These are phyloP conservation scores for Vaccinium corymbosum DNA, from an alignment of 148 eudicot genomes.

Conservation along the genomic window DNA sequence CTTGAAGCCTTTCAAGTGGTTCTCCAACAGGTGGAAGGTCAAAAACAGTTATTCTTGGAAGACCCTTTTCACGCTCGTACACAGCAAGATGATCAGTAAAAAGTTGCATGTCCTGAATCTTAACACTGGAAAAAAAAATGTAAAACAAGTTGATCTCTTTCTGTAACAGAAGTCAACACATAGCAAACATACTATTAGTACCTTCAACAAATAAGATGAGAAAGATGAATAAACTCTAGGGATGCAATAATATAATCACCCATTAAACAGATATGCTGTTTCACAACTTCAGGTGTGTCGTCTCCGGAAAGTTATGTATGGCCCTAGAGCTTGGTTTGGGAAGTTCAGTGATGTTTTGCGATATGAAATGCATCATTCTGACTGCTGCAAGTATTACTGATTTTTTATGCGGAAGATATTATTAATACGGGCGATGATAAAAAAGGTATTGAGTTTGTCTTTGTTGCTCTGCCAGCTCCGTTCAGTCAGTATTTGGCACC, in stretches of 20 bases:
- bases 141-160: slow-evolving; percentile 12
- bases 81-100: slow-evolving; percentile 74
- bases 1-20: slow-evolving; percentile 60
- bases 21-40: slow-evolving; percentile 70
- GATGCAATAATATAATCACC: not conserved
- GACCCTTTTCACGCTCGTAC: slow-evolving; percentile 69
- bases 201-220: not conserved
- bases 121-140: slow-evolving; percentile 50
- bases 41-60: slow-evolving; percentile 53
- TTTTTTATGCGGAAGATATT: too few relatives aligned
- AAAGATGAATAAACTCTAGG: not conserved
- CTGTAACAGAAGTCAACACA: not conserved
- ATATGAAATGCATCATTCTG: too few relatives aligned
- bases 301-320: too few relatives aligned
- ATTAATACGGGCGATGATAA: too few relatives aligned
- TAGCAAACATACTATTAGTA: not conserved
- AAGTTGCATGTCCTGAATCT: slow-evolving; percentile 61
- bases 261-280: not conserved
- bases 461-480: too few relatives aligned
- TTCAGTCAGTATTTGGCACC: too few relatives aligned
- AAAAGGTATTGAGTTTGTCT: too few relatives aligned
- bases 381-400: too few relatives aligned
- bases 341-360: too few relatives aligned
- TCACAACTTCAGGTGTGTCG: not conserved
- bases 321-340: too few relatives aligned